A percentile compares a stretch with the other conserved stretches of the same genome.
phyloP scores from a whole-genome alignment of 2,329 filamentous ascomycete genomes.

The Cadophora sp. region DNA sequence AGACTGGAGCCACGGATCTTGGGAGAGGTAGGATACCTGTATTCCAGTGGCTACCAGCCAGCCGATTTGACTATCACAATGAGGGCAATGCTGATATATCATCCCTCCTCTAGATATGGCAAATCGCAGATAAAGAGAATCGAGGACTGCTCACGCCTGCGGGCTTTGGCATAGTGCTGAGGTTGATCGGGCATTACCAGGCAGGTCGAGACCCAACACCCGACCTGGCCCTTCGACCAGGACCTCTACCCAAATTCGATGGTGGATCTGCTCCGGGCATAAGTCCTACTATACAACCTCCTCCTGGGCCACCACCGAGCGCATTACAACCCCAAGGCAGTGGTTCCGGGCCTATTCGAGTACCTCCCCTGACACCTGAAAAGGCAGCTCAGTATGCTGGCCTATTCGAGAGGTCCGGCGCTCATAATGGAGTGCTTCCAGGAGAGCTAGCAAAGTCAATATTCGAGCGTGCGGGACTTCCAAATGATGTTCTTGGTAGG shows the following conservation, averaged over 20 bases:
- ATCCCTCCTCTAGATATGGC: conserved; percentile 78
- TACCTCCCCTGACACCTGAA: conserved; percentile 86
- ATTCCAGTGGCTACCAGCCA: background rate
- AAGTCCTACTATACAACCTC: conserved; percentile 57
- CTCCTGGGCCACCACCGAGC: conserved; percentile 51
- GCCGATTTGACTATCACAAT: background rate
- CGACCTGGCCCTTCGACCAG: conserved; percentile 83
- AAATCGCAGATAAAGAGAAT: conserved; percentile 97
- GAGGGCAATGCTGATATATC: conserved; percentile 36
- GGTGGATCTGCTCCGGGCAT: conserved; percentile 59
- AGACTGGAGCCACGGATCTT: conserved; percentile 84
- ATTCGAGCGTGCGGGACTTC: conserved; percentile 89
- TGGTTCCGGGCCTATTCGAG: conserved; percentile 75
- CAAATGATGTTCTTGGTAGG: conserved; percentile 88
- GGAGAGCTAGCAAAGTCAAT: conserved; percentile 91
- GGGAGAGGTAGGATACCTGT: conserved; percentile 69
- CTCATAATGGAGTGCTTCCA: conserved; percentile 78
- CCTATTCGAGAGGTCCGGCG: conserved; percentile 89
- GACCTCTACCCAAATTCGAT: conserved; percentile 92
- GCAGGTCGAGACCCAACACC: conserved; percentile 80
- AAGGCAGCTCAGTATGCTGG: conserved; percentile 88
- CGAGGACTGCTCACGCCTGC: conserved; percentile 89
- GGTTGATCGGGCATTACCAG: conserved; percentile 95
- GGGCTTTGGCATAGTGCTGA: conserved; percentile 90
- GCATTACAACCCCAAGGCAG: conserved; percentile 62